These are phyloP conservation scores for Xylaria grammica DNA, from an alignment of 495 filamentous ascomycete genomes.

Conservation along the genomic window DNA sequence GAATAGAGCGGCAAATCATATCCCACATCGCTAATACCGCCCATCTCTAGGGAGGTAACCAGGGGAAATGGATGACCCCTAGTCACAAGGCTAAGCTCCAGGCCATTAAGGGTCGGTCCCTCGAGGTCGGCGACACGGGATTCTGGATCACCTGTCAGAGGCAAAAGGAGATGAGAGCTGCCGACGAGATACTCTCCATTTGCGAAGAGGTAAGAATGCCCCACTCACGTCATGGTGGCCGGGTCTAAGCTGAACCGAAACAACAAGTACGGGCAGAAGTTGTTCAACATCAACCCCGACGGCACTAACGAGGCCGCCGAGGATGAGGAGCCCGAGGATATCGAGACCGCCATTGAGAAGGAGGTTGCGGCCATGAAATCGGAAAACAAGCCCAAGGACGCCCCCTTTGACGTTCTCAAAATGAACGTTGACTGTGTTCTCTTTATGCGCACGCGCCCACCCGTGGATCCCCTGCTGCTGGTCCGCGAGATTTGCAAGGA, in stretches of 20 bases:
- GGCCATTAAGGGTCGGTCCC: slow-evolving; percentile 39
- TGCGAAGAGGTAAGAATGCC: slow-evolving; percentile 71
- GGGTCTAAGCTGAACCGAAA: background rate
- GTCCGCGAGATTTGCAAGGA: slow-evolving; percentile 77
- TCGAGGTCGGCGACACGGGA: slow-evolving; percentile 79
- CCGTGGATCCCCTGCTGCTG: slow-evolving; percentile 81
- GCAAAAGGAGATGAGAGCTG: slow-evolving; percentile 77
- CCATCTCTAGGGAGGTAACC: slow-evolving; percentile 48
- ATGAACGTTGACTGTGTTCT: slow-evolving; percentile 79
- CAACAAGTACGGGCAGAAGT: slow-evolving; percentile 59
- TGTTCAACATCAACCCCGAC: slow-evolving; percentile 57
- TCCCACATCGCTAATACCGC: background rate
- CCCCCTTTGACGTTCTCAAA: slow-evolving; percentile 66
- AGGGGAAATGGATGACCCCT: slow-evolving; percentile 62
- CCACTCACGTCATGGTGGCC: background rate
- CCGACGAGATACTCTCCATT: slow-evolving; percentile 71
- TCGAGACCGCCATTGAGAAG: slow-evolving; percentile 80
- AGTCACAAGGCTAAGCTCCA: slow-evolving; percentile 53
- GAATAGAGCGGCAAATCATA: background rate
- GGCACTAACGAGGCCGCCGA: slow-evolving; percentile 44
- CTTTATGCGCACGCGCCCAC: slow-evolving; percentile 67
- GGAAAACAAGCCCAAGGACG: slow-evolving; percentile 46
- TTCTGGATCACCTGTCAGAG: slow-evolving; percentile 90
- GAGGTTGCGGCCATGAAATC: slow-evolving; percentile 73
- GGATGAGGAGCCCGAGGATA: slow-evolving; percentile 61